Conservation (phyloP, 2,329 filamentous ascomycete species). For the Dactylellina haptotyla region DNA sequence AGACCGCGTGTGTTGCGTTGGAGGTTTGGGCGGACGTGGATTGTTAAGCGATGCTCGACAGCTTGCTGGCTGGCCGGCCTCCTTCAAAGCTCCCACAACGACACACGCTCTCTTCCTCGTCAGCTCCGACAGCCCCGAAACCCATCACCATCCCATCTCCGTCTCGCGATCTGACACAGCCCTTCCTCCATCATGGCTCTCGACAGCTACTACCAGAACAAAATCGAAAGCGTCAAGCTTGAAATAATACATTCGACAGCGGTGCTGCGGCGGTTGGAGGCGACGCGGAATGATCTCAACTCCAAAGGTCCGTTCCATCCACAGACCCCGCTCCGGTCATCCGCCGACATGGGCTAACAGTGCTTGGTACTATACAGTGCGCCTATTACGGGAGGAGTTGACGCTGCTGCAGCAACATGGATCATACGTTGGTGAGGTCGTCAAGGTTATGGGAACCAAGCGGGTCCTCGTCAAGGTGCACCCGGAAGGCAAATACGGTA, state of each 20-base stretch:
- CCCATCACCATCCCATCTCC: slow-evolving; percentile 16
- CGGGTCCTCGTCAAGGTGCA: slow-evolving; percentile 99
- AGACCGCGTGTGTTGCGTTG: slow-evolving; percentile 9
- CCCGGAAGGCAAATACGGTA: slow-evolving; percentile 99
- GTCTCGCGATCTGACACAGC: slow-evolving; percentile 16
- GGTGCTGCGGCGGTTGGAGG: slow-evolving; percentile 91
- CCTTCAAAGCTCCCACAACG: slow-evolving; percentile 49
- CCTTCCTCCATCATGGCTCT: slow-evolving; percentile 82
- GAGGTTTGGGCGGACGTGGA: slow-evolving; percentile 26
- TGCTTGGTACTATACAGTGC: slow-evolving; percentile 67
- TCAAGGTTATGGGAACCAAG: slow-evolving; percentile 99
- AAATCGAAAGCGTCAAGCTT: slow-evolving; percentile 99
- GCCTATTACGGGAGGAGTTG: slow-evolving; percentile 91
- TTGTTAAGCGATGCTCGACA: slow-evolving; percentile 49
- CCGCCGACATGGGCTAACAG: slow-evolving; percentile 55
- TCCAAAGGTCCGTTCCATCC: slow-evolving; percentile 70
- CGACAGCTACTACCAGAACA: slow-evolving; percentile 99
- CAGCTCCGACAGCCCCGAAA: slow-evolving; percentile 21
- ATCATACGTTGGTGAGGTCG: slow-evolving; percentile 98
- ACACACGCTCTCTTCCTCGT: slow-evolving; percentile 37
- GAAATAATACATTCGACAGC: slow-evolving; percentile 99
- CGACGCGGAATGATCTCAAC: slow-evolving; percentile 99
- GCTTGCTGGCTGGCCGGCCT: slow-evolving; percentile 32
- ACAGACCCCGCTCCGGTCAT: not conserved
- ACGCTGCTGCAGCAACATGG: slow-evolving; percentile 95